phyloP scores from a whole-genome alignment of 2,329 filamentous ascomycete genomes.

The Penicillium sp. region DNA sequence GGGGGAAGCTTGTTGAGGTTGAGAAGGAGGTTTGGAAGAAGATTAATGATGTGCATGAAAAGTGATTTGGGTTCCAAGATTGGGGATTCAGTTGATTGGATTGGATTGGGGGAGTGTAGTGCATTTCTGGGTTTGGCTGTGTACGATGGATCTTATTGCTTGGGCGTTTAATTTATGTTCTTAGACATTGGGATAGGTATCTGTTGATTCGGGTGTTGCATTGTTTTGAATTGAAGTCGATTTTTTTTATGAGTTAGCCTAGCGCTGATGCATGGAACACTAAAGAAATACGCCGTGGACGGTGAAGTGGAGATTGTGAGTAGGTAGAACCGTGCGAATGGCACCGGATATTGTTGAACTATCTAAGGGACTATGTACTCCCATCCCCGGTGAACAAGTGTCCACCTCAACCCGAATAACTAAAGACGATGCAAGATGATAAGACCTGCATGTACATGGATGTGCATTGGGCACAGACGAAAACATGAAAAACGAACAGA shows the following conservation, averaged over 20 bases:
- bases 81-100: not conserved
- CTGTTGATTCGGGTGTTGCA: not conserved
- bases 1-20: slow-evolving; percentile 44
- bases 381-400: not conserved
- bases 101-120: not conserved
- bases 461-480: slow-evolving; percentile 2
- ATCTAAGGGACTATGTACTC: slow-evolving; percentile 7
- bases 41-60: slow-evolving; percentile 43
- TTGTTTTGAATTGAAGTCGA: not conserved
- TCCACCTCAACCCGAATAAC: not conserved
- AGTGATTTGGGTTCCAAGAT: not conserved
- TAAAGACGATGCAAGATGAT: slow-evolving; percentile 1
- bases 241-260: not conserved
- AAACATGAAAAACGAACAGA: not conserved
- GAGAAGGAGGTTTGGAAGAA: slow-evolving; percentile 52
- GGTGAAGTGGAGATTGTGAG: not conserved
- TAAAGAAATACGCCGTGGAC: too few species aligned
- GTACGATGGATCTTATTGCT: not conserved
- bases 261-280: too few species aligned
- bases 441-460: slow-evolving; percentile 9
- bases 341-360: slow-evolving; percentile 1
- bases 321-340: not conserved
- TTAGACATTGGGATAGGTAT: not conserved
- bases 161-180: not conserved
- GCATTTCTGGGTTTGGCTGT: too few species aligned